Evolutionary conservation across 1,139 yeast species (phyloP).

Genomic region (Pichia cactophila): DNA sequence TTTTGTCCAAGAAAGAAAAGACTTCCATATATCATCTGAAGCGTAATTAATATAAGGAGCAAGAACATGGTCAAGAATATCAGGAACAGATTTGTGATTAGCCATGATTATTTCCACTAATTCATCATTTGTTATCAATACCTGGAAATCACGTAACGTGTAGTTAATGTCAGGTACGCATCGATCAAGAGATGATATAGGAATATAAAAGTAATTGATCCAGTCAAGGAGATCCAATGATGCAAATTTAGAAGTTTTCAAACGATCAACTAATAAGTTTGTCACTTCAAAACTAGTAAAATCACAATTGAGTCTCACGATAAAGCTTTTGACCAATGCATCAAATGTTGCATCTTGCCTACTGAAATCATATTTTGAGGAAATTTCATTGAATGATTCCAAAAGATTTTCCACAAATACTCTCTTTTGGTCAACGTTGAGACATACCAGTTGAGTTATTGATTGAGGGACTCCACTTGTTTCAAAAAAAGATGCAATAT

Average conservation of each 20-base stretch:
- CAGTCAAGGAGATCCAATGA: conserved; percentile 17
- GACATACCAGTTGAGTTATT: not conserved
- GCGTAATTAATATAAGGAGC: conserved; percentile 17
- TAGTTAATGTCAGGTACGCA: conserved; percentile 8
- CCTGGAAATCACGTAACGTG: conserved; percentile 19
- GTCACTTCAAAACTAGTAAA: conserved; percentile 12
- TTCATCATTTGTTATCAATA: conserved; percentile 14
- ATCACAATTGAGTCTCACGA: conserved; percentile 17
- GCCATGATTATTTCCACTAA: conserved; percentile 16
- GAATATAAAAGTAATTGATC: conserved; percentile 20
- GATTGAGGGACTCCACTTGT: not conserved
- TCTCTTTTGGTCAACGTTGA: conserved; percentile 1
- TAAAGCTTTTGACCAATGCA: conserved; percentile 18
- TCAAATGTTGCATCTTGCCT: conserved; percentile 6
- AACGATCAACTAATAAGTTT: not conserved
- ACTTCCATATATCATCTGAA: conserved; percentile 13
- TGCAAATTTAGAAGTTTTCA: conserved; percentile 5
- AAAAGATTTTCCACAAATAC: not conserved
- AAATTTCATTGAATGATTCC: not conserved
- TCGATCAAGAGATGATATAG: conserved; percentile 15
- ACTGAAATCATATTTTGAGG: conserved; percentile 6
- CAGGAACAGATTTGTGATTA: conserved; percentile 2
- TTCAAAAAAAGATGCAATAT: conserved; percentile 3
- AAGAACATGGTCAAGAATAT: conserved; percentile 13
- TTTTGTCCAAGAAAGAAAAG: conserved; percentile 19